A percentile compares a stretch with the other conserved stretches of the same genome.
Evolutionary conservation across 2,329 filamentous ascomycete species (phyloP).

Genomic region (Volutella citrinella): DNA sequence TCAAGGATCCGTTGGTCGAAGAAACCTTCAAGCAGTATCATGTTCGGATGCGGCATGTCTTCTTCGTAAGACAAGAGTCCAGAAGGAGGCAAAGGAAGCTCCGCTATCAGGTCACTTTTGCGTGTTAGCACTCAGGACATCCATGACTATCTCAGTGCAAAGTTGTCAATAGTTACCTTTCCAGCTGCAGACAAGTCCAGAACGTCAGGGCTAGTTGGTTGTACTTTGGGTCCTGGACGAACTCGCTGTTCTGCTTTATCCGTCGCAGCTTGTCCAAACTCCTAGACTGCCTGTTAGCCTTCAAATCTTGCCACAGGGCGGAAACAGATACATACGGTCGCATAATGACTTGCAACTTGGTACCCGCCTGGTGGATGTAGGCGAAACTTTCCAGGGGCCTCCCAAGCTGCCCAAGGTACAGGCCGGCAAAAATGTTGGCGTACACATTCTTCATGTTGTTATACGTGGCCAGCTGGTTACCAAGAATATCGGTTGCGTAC

Average conservation of each 20-base stretch:
- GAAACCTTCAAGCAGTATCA: slow-evolving; percentile 41
- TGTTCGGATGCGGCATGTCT: slow-evolving; percentile 65
- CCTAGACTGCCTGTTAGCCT: slow-evolving; percentile 28
- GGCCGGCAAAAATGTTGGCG: slow-evolving; percentile 75
- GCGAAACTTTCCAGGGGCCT: slow-evolving; percentile 81
- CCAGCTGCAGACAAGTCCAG: slow-evolving; percentile 91
- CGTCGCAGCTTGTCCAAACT: slow-evolving; percentile 47
- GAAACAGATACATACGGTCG: slow-evolving; percentile 60
- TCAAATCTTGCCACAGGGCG: not conserved
- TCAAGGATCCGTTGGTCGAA: slow-evolving; percentile 49
- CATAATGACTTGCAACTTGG: slow-evolving; percentile 67
- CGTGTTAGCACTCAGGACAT: slow-evolving; percentile 13
- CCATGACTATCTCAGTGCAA: not conserved
- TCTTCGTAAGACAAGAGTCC: slow-evolving; percentile 60
- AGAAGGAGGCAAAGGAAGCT: slow-evolving; percentile 65
- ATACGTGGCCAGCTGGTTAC: slow-evolving; percentile 73
- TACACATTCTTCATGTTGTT: slow-evolving; percentile 82
- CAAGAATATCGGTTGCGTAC: slow-evolving; percentile 81
- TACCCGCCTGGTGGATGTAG: slow-evolving; percentile 55
- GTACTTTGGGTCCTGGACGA: slow-evolving; percentile 41
- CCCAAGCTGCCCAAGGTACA: slow-evolving; percentile 87
- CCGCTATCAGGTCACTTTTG: slow-evolving; percentile 85
- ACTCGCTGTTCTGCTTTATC: slow-evolving; percentile 33
- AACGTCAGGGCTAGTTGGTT: slow-evolving; percentile 75
- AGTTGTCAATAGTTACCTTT: slow-evolving; percentile 58